Conservation (phyloP, 1,284 basidiomycete genomes). For the Apiotrichum siamense region DNA sequence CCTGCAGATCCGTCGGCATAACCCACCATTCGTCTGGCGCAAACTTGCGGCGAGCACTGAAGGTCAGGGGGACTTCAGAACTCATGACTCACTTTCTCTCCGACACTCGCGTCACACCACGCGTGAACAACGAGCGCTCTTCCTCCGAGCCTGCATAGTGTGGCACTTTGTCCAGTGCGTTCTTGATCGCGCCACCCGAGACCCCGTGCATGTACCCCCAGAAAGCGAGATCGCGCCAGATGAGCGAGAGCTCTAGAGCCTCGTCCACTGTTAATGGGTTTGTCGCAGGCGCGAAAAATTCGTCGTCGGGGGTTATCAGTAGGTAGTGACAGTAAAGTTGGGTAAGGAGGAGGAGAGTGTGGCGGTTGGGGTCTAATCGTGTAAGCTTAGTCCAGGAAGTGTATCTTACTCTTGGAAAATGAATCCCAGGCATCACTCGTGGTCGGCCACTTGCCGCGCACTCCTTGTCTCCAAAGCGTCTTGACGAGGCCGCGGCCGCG, state of each 20-base stretch:
- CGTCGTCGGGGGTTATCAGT: conserved; percentile 90
- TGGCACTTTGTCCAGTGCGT: conserved; percentile 54
- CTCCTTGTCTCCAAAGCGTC: conserved; percentile 65
- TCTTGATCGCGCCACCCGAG: conserved; percentile 58
- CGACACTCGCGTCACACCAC: conserved; percentile 70
- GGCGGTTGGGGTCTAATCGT: conserved; percentile 50
- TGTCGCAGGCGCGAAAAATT: conserved; percentile 61
- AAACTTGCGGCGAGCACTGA: conserved; percentile 73
- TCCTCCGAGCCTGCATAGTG: conserved; percentile 53
- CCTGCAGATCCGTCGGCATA: conserved; percentile 65
- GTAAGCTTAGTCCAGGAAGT: conserved; percentile 20
- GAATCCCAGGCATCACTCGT: conserved; percentile 49
- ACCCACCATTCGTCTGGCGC: conserved; percentile 81
- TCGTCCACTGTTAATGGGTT: conserved; percentile 83
- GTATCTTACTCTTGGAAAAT: conserved; percentile 46
- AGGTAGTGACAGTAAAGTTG: conserved; percentile 81
- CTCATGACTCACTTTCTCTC: conserved; percentile 68
- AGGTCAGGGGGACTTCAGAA: conserved; percentile 12
- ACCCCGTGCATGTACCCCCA: conserved; percentile 46
- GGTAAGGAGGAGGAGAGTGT: conserved; percentile 69
- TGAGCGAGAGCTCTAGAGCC: conserved; percentile 50
- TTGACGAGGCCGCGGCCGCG: conserved; percentile 54
- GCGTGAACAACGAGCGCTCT: conserved; percentile 65
- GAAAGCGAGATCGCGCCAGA: conserved; percentile 46
- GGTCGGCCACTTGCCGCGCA: conserved; percentile 53